Percentiles rank a stretch among this genome's conserved stretches.
phyloP scores from a whole-genome alignment of 2,329 filamentous ascomycete species.

The Trichoderma sp. region DNA sequence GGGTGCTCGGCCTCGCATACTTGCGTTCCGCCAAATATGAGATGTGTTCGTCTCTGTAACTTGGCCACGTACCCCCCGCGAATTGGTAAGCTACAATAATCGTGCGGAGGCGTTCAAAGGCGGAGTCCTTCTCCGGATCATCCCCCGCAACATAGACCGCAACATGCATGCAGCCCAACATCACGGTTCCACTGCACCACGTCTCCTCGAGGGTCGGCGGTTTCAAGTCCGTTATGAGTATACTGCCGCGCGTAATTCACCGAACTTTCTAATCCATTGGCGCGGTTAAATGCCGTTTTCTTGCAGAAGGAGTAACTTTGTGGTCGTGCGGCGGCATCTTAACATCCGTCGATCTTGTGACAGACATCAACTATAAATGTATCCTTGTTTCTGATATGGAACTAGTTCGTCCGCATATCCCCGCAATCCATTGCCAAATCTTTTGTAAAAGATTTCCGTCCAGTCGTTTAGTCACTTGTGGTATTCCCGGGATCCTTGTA shows the following conservation, averaged over 20 bases:
- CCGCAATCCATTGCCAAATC: background rate
- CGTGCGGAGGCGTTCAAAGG: background rate
- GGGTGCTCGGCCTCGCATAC: background rate
- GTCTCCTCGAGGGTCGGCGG: too few species aligned
- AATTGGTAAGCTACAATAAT: background rate
- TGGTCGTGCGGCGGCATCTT: background rate
- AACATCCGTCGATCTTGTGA: background rate
- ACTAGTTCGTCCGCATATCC: rapidly evolving
- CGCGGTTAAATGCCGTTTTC: too few species aligned
- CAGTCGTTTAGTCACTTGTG: background rate
- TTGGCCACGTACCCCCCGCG: background rate
- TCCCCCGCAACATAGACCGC: background rate
- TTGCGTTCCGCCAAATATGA: background rate
- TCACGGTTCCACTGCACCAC: too few species aligned
- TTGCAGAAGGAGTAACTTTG: background rate
- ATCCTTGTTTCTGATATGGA: background rate
- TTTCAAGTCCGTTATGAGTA: background rate
- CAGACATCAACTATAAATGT: background rate
- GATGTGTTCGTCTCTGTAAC: too few species aligned
- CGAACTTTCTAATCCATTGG: too few species aligned
- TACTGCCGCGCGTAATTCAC: background rate
- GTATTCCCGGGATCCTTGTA: background rate
- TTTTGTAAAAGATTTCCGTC: background rate
- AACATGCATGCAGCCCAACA: too few species aligned
- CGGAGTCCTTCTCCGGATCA: background rate